Conservation (phyloP, 352 stramenopile species). For the Hyaloperonospora brassicae region DNA sequence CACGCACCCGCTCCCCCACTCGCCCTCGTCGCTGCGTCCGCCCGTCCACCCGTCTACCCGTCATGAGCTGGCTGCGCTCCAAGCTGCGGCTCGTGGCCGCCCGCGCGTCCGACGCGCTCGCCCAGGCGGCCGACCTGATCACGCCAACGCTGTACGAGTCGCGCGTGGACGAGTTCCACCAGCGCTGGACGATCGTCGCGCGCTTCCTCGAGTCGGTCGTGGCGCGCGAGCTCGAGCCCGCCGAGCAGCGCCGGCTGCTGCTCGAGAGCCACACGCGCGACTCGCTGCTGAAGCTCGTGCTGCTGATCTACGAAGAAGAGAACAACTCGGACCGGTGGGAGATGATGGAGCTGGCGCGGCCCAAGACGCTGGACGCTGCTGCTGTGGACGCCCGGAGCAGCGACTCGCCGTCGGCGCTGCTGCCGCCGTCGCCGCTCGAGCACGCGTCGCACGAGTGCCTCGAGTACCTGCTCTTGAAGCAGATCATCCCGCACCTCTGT, state of each 20-base stretch:
- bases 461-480: conserved; percentile 78
- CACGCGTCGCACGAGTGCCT: conserved; percentile 55
- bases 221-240: conserved; percentile 50
- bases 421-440: too few species aligned
- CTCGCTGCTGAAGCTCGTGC: conserved; percentile 77
- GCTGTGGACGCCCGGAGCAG: conserved; percentile 9
- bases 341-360: conserved; percentile 22
- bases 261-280: conserved; percentile 77
- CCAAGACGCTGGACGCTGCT: neutral
- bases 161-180: conserved; percentile 76
- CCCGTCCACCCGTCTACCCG: too few species aligned
- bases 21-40: too few species aligned
- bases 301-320: conserved; percentile 82
- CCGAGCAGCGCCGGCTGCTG: conserved; percentile 65
- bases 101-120: conserved; percentile 59
- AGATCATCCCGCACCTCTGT: conserved; percentile 75
- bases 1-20: too few species aligned
- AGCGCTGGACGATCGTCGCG: conserved; percentile 70
- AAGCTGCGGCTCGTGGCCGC: conserved; percentile 72
- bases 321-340: conserved; percentile 64
- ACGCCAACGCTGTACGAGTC: conserved; percentile 78
- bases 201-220: conserved; percentile 72
- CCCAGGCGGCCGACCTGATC: conserved; percentile 72
- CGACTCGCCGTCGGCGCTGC: too few species aligned
- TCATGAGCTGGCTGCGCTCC: conserved; percentile 64